A percentile compares a stretch with the other conserved stretches of the same genome.
phyloP scores from a whole-genome alignment of 2,329 filamentous ascomycete species.

The Nakataea oryzae region DNA sequence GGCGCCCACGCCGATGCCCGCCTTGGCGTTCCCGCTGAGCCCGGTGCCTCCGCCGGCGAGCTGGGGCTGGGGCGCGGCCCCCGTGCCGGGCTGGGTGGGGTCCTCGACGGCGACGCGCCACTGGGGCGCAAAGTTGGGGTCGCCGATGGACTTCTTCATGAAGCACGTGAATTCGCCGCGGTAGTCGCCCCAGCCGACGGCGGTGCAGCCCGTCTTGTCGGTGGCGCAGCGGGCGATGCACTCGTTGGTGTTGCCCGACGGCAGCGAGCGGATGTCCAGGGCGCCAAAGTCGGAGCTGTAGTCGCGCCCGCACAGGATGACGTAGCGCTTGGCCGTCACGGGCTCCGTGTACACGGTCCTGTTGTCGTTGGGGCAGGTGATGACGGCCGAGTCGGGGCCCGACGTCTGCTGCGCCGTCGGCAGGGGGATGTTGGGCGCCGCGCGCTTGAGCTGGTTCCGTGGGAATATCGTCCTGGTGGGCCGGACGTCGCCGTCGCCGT shows the following conservation, averaged over 20 bases:
- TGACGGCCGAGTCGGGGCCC: neutral
- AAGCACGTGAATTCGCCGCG: conserved; percentile 19
- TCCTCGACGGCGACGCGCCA: conserved; percentile 22
- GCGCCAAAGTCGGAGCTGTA: conserved; percentile 20
- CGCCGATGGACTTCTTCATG: conserved; percentile 22
- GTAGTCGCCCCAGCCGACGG: conserved; percentile 23
- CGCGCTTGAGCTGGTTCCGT: neutral
- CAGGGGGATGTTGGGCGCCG: neutral
- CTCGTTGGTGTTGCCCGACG: conserved; percentile 15
- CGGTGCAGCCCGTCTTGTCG: conserved; percentile 16
- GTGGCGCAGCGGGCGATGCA: conserved; percentile 21
- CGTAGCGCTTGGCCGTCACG: conserved; percentile 12
- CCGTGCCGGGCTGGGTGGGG: neutral
- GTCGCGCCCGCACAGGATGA: conserved; percentile 23
- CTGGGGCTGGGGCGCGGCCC: neutral
- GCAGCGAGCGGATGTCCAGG: conserved; percentile 15
- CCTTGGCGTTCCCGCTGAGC: conserved; percentile 40
- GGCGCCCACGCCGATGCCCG: conserved; percentile 44
- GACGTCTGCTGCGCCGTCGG: neutral
- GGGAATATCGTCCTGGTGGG: neutral
- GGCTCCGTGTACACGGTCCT: conserved; percentile 18
- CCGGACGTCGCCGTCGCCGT: too few relatives aligned
- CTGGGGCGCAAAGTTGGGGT: conserved; percentile 11
- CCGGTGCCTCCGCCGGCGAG: neutral
- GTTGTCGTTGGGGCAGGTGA: conserved; percentile 22